phyloP scores from a whole-genome alignment of 2,329 filamentous ascomycete genomes.

The Tolypocladium tropicale region DNA sequence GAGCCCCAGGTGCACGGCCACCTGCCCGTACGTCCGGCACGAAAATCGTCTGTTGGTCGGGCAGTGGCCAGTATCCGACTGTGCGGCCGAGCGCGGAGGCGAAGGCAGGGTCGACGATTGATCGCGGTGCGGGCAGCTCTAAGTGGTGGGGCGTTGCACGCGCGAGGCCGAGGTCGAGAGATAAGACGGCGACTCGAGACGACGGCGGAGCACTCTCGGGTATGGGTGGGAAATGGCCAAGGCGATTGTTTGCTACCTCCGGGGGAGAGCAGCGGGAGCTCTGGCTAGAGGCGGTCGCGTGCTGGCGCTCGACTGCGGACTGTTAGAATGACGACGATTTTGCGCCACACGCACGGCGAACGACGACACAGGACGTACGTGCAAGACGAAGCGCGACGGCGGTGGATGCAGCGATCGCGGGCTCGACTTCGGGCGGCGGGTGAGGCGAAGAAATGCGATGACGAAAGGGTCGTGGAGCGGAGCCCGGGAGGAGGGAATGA shows the following conservation, averaged over 20 bases:
- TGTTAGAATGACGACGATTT: background rate
- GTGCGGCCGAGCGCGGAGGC: background rate
- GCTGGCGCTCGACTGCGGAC: background rate
- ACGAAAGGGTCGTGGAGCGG: background rate
- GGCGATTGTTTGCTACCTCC: background rate
- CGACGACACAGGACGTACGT: background rate
- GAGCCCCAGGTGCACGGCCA: background rate
- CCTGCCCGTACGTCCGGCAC: background rate
- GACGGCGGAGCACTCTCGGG: no score
- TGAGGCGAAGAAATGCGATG: background rate
- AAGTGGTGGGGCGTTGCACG: background rate
- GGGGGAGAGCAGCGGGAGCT: background rate
- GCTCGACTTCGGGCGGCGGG: background rate
- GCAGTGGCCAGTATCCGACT: background rate
- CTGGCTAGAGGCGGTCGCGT: background rate
- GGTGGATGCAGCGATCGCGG: background rate
- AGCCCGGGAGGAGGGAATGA: background rate
- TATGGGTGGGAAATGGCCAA: no score
- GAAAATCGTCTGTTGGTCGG: background rate
- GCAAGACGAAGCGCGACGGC: background rate
- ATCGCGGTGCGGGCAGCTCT: background rate
- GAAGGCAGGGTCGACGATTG: background rate
- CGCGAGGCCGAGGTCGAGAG: background rate
- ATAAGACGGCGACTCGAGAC: background rate
- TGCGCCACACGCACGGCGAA: background rate